Evolutionary conservation across 768 basidiomycete species (phyloP).

Genomic region (Gelatoporia subvermispora): DNA sequence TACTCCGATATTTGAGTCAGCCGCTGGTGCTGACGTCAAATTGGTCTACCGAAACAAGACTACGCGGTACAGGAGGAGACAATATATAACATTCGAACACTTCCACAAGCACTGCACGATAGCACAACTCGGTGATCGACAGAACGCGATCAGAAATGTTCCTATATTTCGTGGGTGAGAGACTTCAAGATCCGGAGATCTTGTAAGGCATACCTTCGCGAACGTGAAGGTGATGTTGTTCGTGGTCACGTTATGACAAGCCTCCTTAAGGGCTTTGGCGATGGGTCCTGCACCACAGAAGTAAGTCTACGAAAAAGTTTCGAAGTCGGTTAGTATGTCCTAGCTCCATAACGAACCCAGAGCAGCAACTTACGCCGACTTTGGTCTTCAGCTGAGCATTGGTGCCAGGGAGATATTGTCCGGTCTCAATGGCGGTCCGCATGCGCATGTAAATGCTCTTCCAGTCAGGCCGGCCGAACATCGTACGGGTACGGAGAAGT

Average conservation of each 20-base stretch:
- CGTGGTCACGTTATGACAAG: slow-evolving; percentile 51
- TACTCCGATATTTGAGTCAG: background rate
- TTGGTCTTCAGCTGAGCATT: slow-evolving; percentile 77
- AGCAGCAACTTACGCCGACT: slow-evolving; percentile 59
- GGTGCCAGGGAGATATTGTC: slow-evolving; percentile 75
- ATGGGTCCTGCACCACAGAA: slow-evolving; percentile 82
- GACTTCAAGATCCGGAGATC: background rate
- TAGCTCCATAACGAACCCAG: background rate
- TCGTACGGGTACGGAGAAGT: slow-evolving; percentile 80
- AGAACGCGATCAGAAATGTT: slow-evolving; percentile 46
- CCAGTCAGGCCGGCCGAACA: slow-evolving; percentile 92
- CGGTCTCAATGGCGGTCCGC: slow-evolving; percentile 72
- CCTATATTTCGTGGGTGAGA: slow-evolving; percentile 29
- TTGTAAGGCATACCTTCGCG: slow-evolving; percentile 56
- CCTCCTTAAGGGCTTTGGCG: slow-evolving; percentile 73
- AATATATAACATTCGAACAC: too few species aligned
- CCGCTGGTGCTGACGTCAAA: background rate
- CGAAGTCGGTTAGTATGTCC: slow-evolving; percentile 1
- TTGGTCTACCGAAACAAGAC: background rate
- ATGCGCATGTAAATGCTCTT: slow-evolving; percentile 73
- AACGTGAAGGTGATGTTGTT: slow-evolving; percentile 70
- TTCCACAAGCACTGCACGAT: background rate
- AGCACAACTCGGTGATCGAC: background rate
- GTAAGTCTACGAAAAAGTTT: slow-evolving; percentile 52
- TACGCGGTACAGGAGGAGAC: background rate